Conservation (phyloP, 2,329 filamentous ascomycete genomes). For the Curvularia sp. region DNA sequence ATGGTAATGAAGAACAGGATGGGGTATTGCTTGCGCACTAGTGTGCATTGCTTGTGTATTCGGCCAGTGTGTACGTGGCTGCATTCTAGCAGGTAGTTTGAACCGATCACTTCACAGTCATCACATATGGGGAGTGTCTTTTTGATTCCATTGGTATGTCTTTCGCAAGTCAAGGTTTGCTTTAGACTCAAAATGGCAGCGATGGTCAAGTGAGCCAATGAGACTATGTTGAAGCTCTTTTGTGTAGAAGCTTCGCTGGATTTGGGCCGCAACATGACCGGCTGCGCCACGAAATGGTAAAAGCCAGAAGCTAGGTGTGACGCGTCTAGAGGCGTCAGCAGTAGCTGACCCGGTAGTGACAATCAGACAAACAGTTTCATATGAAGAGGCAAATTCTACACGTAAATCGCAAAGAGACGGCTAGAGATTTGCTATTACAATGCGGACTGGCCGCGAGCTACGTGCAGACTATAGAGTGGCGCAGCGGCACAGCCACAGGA, state of each 20-base stretch:
- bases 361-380: constrained; percentile 3
- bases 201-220: not conserved
- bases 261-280: constrained; percentile 1
- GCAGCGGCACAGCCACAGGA: constrained; percentile 13
- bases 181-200: not conserved
- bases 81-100: not conserved
- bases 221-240: not conserved
- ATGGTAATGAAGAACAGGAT: not conserved
- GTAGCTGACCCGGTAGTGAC: constrained; percentile 1
- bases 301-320: constrained; percentile 4
- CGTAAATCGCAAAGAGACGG: not conserved
- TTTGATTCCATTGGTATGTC: not conserved
- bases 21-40: not conserved
- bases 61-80: not conserved
- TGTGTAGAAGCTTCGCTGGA: not conserved
- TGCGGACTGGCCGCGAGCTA: not conserved
- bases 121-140: not conserved
- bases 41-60: not conserved
- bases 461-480: not conserved
- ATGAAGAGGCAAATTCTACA: constrained; percentile 12
- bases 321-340: constrained; percentile 16
- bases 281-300: constrained; percentile 5
- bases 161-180: not conserved
- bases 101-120: not conserved
- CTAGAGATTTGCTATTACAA: not conserved